Evolutionary conservation across 345 rosid genomes (phyloP).

Genomic region (rapeseed (Brassica napus)): DNA sequence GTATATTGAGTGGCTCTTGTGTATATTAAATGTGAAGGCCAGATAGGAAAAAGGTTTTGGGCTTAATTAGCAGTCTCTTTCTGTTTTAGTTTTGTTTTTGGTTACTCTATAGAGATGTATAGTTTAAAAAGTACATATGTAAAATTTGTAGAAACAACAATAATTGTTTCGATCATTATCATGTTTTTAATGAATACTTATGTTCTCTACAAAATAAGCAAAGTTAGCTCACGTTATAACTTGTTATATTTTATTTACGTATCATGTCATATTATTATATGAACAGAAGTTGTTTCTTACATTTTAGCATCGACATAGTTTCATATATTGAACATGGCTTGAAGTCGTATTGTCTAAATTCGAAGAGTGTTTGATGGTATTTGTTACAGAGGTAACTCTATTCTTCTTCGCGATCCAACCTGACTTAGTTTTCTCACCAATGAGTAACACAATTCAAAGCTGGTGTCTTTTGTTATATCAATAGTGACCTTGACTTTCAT

Average conservation of each 20-base stretch:
- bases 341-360: neutral
- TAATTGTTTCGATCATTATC: neutral
- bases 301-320: neutral
- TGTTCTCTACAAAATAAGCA: neutral
- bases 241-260: neutral
- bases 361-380: neutral
- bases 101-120: neutral
- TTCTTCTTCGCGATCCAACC: neutral
- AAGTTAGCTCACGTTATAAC: neutral
- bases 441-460: neutral
- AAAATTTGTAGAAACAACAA: neutral
- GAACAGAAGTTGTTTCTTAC: neutral
- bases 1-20: slow-evolving; percentile 34
- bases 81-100: neutral
- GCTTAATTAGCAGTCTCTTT: neutral
- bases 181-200: neutral
- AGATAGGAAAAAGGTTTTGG: slow-evolving; percentile 55
- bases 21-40: slow-evolving; percentile 42
- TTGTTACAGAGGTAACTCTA: no score
- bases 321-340: neutral
- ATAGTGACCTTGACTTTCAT: neutral
- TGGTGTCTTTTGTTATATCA: neutral
- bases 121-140: neutral
- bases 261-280: neutral
- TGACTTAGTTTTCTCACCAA: neutral